Evolutionary conservation across 148 eudicot species (phyloP).

Genomic region (Simmondsia chinensis): DNA sequence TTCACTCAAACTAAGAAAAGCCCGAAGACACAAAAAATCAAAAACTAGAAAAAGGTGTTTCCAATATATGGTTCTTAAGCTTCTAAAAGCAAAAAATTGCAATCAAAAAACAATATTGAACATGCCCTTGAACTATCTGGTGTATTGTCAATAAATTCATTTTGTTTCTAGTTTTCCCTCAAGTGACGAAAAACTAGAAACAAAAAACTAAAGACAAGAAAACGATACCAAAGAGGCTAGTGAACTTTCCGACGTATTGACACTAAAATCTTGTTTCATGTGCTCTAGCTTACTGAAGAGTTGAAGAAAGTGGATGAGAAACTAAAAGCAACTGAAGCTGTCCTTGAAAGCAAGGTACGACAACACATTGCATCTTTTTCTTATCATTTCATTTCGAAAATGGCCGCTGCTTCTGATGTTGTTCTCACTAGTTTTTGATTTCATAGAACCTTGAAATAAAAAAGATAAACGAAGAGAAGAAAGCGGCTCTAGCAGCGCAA

Average conservation of each 20-base stretch:
- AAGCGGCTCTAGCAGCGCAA: conserved; percentile 82
- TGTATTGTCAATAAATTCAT: no score
- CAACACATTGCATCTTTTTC: not conserved
- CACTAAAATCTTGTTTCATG: not conserved
- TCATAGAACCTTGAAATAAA: conserved; percentile 77
- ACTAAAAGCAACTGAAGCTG: conserved; percentile 69
- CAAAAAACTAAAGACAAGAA: no score
- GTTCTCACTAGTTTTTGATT: conserved; percentile 7
- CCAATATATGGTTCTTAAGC: no score
- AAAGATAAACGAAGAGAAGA: conserved; percentile 84
- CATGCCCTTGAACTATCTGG: no score
- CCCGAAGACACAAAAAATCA: no score
- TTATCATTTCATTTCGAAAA: not conserved
- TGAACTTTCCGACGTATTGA: conserved; percentile 5
- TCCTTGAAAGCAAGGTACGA: conserved; percentile 83
- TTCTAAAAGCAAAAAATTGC: no score
- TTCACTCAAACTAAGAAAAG: no score
- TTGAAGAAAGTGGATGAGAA: conserved; percentile 66
- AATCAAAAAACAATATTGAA: no score
- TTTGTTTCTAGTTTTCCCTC: no score
- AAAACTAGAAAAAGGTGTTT: no score
- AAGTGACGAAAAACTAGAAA: no score
- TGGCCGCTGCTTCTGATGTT: conserved; percentile 7
- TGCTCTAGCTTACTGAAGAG: conserved; percentile 62
- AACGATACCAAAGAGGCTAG: no score